Evolutionary conservation across 1,284 basidiomycete genomes (phyloP).

Genomic region (Cryptococcus maquisensis): DNA sequence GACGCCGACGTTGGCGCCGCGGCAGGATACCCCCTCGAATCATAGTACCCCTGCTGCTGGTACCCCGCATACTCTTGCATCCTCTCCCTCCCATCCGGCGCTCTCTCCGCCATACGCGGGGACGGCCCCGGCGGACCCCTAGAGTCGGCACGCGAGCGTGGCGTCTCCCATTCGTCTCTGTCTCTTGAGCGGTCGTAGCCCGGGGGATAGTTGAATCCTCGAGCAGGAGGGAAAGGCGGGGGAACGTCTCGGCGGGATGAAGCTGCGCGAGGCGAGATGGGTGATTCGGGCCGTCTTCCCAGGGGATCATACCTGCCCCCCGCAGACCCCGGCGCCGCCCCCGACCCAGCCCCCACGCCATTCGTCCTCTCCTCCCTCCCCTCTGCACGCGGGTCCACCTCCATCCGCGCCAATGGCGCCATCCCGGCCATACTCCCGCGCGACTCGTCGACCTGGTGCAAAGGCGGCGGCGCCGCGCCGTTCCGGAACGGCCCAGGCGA

Average conservation of each 20-base stretch:
- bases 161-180: constrained; percentile 48
- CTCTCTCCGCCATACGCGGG: constrained; percentile 16
- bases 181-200: constrained; percentile 37
- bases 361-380: constrained; percentile 11
- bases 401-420: constrained; percentile 75
- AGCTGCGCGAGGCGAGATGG: constrained; percentile 26
- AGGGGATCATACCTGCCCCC: constrained; percentile 26
- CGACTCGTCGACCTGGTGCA: constrained; percentile 41
- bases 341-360: too few species aligned
- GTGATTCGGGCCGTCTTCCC: constrained; percentile 29
- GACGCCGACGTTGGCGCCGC: not conserved
- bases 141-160: constrained; percentile 15
- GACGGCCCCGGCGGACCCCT: constrained; percentile 18
- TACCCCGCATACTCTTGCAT: not conserved
- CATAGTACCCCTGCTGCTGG: constrained; percentile 18
- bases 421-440: constrained; percentile 51
- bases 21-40: constrained; percentile 13
- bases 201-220: constrained; percentile 14
- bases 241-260: constrained; percentile 18
- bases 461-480: constrained; percentile 42
- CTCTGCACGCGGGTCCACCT: constrained; percentile 60
- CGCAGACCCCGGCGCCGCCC: not conserved
- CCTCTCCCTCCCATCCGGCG: constrained; percentile 15
- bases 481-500: constrained; percentile 44
- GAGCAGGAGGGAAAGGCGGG: constrained; percentile 17